Conservation (phyloP, 768 basidiomycete genomes). For the Floccularia luteovirens region DNA sequence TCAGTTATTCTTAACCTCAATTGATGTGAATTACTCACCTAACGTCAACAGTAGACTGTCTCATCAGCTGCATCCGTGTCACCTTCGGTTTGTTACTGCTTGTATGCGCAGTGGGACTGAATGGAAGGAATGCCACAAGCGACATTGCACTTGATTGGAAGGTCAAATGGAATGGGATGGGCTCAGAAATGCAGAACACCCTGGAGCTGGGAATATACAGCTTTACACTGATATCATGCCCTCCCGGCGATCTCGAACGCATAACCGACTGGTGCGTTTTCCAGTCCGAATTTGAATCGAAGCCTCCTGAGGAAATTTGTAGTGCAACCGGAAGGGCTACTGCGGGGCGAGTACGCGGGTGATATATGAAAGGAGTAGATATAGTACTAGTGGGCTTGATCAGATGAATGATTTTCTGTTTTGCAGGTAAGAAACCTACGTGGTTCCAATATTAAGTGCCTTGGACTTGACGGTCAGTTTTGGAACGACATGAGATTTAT, state of each 20-base stretch:
- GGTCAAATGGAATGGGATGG: constrained; percentile 63
- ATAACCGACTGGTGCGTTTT: constrained; percentile 32
- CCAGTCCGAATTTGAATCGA: constrained; percentile 43
- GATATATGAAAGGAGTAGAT: constrained; percentile 56
- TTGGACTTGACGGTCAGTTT: constrained; percentile 38
- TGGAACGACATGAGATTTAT: constrained; percentile 37
- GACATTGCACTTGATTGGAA: constrained; percentile 50
- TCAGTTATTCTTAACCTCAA: too few relatives aligned
- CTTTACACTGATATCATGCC: constrained; percentile 32
- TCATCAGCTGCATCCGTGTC: constrained; percentile 54
- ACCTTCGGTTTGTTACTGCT: constrained; percentile 13
- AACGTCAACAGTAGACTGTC: constrained; percentile 65
- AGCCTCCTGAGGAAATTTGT: constrained; percentile 24
- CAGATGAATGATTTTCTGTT: too few relatives aligned
- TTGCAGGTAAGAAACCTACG: constrained; percentile 42
- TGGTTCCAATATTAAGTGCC: constrained; percentile 41
- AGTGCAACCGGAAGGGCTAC: constrained; percentile 42
- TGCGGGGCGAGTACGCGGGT: constrained; percentile 58
- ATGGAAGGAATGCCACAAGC: constrained; percentile 53
- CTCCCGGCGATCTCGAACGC: constrained; percentile 24
- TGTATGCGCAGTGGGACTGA: constrained; percentile 37
- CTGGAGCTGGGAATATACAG: constrained; percentile 52
- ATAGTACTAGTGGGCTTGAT: constrained; percentile 31
- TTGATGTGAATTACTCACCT: constrained; percentile 23
- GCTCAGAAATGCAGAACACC: constrained; percentile 46